Conservation (phyloP, 2,329 filamentous ascomycete species). For the Trichoderma aggressivum region DNA sequence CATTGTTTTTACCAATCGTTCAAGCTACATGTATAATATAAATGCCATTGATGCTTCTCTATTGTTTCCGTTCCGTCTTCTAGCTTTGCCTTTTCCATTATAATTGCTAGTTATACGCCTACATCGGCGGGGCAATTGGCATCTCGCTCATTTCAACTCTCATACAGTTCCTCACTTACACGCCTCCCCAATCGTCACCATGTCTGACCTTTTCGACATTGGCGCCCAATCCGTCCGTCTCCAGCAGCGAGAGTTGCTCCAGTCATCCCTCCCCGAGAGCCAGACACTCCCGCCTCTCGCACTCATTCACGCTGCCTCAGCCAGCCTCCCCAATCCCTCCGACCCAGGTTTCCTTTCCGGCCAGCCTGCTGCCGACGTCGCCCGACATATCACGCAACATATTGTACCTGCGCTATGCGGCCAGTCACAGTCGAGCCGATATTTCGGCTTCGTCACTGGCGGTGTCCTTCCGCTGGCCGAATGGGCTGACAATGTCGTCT, state of each 20-base stretch:
- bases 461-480: conserved; percentile 74
- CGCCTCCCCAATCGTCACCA: conserved; percentile 9
- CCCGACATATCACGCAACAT: conserved; percentile 42
- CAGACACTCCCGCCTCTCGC: conserved; percentile 36
- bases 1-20: not conserved
- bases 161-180: not conserved
- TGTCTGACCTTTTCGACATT: conserved; percentile 28
- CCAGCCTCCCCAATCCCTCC: conserved; percentile 37
- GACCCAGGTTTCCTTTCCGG: conserved; percentile 33
- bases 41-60: not conserved
- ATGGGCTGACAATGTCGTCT: conserved; percentile 81
- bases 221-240: conserved; percentile 27
- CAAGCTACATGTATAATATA: not conserved
- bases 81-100: not conserved
- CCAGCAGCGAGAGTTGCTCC: conserved; percentile 22
- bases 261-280: conserved; percentile 8
- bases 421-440: conserved; percentile 62
- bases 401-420: conserved; percentile 62
- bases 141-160: not conserved
- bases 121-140: not conserved
- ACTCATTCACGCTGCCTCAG: conserved; percentile 37
- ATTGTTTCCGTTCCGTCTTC: not conserved
- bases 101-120: not conserved
- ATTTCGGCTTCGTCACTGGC: conserved; percentile 89
- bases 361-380: conserved; percentile 29